phyloP scores from a whole-genome alignment of 768 basidiomycete genomes.

The Glaciozyma martinii region DNA sequence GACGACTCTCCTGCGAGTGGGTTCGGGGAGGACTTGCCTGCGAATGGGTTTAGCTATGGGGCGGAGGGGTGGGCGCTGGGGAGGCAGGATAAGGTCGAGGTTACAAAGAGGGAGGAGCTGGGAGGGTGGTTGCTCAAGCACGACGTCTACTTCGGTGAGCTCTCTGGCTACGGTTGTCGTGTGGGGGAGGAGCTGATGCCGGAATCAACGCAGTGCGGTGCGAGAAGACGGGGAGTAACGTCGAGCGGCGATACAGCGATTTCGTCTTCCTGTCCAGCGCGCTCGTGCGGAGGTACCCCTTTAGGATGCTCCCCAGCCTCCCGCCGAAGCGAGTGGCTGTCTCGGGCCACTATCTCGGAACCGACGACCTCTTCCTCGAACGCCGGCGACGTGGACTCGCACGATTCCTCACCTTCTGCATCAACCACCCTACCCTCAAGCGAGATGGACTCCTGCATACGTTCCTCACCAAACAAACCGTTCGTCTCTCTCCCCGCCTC shows the following conservation, averaged over 20 bases:
- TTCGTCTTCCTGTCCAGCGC: constrained; percentile 85
- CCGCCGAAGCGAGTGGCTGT: constrained; percentile 86
- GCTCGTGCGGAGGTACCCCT: constrained; percentile 77
- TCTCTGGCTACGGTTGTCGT: not conserved
- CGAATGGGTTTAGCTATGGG: not conserved
- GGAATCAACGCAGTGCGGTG: not conserved
- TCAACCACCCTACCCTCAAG: constrained; percentile 88
- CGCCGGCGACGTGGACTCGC: constrained; percentile 78
- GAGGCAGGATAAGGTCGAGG: not conserved
- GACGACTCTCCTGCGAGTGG: not conserved
- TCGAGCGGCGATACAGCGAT: constrained; percentile 83
- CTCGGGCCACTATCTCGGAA: constrained; percentile 41
- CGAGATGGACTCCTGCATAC: constrained; percentile 19
- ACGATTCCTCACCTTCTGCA: constrained; percentile 67
- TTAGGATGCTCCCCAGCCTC: constrained; percentile 73
- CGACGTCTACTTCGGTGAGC: not conserved
- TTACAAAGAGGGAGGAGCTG: not conserved
- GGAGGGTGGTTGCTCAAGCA: not conserved
- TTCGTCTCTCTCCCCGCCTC: not conserved
- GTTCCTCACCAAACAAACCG: constrained; percentile 27
- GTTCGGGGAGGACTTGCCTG: not conserved
- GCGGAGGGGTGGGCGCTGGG: not conserved
- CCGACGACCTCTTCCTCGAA: constrained; percentile 83
- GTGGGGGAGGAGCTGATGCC: not conserved
- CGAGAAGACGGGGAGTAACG: constrained; percentile 41